phyloP scores from a whole-genome alignment of 441 rosid genomes.

The Pelargonium citronellum region DNA sequence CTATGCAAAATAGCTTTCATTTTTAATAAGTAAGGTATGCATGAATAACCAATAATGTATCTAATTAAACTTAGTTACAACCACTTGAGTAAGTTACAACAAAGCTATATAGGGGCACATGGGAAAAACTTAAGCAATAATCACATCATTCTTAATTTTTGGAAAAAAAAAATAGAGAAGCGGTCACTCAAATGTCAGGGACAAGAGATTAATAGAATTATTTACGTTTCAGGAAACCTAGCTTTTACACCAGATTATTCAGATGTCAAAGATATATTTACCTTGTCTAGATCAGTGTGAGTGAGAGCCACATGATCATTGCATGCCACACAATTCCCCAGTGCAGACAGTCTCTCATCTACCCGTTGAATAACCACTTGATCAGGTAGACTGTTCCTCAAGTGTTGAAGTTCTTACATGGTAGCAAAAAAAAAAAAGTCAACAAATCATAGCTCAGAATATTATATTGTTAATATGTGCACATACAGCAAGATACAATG shows the following conservation, averaged over 20 bases:
- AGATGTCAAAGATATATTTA: conserved; percentile 22
- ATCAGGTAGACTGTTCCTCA: conserved; percentile 92
- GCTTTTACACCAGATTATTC: background rate
- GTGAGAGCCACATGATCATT: conserved; percentile 93
- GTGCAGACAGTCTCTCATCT: conserved; percentile 82
- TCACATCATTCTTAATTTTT: no score
- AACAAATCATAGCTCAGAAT: background rate
- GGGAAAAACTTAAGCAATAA: no score
- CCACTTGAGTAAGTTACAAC: no score
- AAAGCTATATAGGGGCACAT: no score
- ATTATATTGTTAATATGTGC: background rate
- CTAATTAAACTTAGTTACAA: no score
- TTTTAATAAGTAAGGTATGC: no score
- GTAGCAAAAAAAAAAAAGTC: conserved; percentile 11
- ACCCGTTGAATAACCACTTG: conserved; percentile 76
- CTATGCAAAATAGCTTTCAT: no score
- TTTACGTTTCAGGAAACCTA: background rate
- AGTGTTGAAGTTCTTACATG: conserved; percentile 71
- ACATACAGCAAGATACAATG: background rate
- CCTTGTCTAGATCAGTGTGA: conserved; percentile 83
- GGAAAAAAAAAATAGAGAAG: no score
- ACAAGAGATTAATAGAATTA: background rate
- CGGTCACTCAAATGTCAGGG: no score
- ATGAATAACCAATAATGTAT: no score
- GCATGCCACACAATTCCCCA: conserved; percentile 89